These are phyloP conservation scores for Ceratocystis papillata DNA, from an alignment of 2,329 filamentous ascomycete genomes.

Conservation along the genomic window DNA sequence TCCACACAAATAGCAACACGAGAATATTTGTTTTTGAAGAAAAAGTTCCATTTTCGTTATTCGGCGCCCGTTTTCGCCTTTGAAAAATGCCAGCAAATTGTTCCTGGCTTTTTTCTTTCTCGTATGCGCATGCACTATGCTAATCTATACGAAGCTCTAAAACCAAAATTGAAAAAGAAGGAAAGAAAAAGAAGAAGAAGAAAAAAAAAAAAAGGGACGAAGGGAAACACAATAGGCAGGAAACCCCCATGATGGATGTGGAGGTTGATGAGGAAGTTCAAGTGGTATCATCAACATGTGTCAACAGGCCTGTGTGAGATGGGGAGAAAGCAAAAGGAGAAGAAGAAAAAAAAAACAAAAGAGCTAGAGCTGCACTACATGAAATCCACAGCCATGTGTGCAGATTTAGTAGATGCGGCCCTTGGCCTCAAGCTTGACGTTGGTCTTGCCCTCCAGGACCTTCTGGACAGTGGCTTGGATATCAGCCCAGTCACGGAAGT, in stretches of 20 bases:
- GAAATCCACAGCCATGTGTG: constrained; percentile 1
- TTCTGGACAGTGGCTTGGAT: constrained; percentile 68
- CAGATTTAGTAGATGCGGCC: constrained; percentile 30
- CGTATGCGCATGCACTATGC: constrained; percentile 25
- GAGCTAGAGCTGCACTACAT: constrained; percentile 8
- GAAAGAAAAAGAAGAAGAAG: not conserved
- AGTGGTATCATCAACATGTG: constrained; percentile 19
- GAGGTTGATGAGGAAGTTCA: not conserved
- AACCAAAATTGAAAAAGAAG: constrained; percentile 11
- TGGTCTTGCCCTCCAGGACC: constrained; percentile 62
- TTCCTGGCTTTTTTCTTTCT: constrained; percentile 4
- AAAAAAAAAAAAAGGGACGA: constrained; percentile 9
- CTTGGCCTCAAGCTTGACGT: constrained; percentile 57
- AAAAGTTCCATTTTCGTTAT: constrained; percentile 19
- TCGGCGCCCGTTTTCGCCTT: constrained; percentile 23
- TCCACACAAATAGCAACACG: too few species aligned
- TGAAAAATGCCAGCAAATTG: constrained; percentile 11
- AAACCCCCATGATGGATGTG: not conserved
- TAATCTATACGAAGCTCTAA: constrained; percentile 20
- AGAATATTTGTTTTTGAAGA: not conserved
- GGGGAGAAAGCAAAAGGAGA: not conserved
- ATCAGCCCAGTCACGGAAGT: constrained; percentile 72
- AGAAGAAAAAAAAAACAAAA: not conserved
- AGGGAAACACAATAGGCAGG: not conserved
- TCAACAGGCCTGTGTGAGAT: constrained; percentile 6